A percentile compares a stretch with the other conserved stretches of the same genome.
Evolutionary conservation across 306 rosid species (phyloP).

Genomic region (Vicia villosa): DNA sequence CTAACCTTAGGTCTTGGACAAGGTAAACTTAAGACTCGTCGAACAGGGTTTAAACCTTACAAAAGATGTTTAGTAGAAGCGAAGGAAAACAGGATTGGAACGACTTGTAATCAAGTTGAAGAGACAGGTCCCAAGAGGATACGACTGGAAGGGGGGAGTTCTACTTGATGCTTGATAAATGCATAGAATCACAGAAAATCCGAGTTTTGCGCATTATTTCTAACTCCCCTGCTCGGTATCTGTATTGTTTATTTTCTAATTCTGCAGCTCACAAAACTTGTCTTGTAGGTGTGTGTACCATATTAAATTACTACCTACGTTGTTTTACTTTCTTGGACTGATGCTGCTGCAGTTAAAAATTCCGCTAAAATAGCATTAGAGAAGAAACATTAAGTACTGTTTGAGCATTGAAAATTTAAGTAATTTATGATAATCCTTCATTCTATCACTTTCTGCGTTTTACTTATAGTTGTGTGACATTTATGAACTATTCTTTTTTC

Average conservation of each 20-base stretch:
- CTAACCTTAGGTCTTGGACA: constrained; percentile 71
- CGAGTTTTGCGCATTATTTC: constrained; percentile 44
- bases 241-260: constrained; percentile 36
- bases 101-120: constrained; percentile 59
- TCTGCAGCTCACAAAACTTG: constrained; percentile 62
- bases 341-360: constrained; percentile 45
- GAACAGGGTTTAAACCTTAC: constrained; percentile 94
- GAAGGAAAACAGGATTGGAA: constrained; percentile 59
- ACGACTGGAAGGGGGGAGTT: constrained; percentile 65
- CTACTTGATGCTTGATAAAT: constrained; percentile 51
- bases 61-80: constrained; percentile 87
- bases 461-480: constrained; percentile 5
- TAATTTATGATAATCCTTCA: constrained; percentile 44
- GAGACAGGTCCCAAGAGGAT: constrained; percentile 74
- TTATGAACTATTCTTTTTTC: background rate
- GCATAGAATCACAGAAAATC: constrained; percentile 59
- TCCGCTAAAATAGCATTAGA: constrained; percentile 44
- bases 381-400: constrained; percentile 36
- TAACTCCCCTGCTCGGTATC: constrained; percentile 24
- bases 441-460: constrained; percentile 35
- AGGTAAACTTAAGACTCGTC: constrained; percentile 64
- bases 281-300: constrained; percentile 66
- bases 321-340: constrained; percentile 48
- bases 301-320: constrained; percentile 50
- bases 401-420: constrained; percentile 40